These are phyloP conservation scores for Avena insularis DNA, from an alignment of 176 grass and related monocot genomes.

Conservation along the genomic window DNA sequence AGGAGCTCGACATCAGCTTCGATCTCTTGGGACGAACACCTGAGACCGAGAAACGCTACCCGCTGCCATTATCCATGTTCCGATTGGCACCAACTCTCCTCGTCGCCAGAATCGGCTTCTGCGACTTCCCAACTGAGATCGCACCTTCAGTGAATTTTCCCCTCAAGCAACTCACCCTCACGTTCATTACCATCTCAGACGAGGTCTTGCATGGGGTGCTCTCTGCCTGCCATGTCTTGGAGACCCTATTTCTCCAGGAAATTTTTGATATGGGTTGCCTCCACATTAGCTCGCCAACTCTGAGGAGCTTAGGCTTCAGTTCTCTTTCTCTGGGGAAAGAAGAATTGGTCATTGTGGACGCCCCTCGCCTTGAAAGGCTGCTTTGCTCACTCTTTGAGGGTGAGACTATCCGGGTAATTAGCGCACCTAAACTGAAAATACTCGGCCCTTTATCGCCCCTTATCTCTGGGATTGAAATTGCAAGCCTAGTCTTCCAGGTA, in stretches of 20 bases:
- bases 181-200: not conserved
- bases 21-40: not conserved
- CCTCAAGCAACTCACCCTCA: not conserved
- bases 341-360: not conserved
- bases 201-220: not conserved
- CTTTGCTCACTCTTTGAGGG: not conserved
- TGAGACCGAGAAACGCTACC: not conserved
- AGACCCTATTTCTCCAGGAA: not conserved
- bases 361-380: not conserved
- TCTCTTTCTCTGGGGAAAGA: not conserved
- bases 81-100: not conserved
- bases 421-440: not conserved
- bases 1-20: not conserved
- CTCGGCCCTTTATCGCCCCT: not conserved
- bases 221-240: not conserved
- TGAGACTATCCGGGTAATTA: not conserved
- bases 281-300: not conserved
- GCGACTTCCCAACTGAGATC: not conserved
- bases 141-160: not conserved
- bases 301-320: not conserved
- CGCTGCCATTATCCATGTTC: not conserved
- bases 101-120: not conserved
- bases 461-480: not conserved
- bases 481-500: not conserved
- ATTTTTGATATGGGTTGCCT: not conserved